phyloP scores from a whole-genome alignment of 2,329 filamentous ascomycete species.

The Leptodontidium sp. region DNA sequence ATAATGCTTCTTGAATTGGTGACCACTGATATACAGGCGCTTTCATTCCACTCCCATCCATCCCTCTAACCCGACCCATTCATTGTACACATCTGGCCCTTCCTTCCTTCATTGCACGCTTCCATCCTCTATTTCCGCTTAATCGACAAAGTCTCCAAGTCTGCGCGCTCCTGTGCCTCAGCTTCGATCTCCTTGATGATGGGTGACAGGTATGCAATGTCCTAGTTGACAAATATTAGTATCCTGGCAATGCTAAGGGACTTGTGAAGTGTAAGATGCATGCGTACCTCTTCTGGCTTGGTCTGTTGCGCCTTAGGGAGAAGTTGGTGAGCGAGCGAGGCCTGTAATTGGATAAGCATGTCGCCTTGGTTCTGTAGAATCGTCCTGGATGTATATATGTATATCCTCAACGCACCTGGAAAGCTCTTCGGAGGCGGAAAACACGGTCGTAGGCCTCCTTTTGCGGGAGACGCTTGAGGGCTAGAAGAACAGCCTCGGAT shows the following conservation, averaged over 20 bases:
- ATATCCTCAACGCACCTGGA: slow-evolving; percentile 69
- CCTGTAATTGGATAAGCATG: slow-evolving; percentile 45
- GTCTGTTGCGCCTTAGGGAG: slow-evolving; percentile 71
- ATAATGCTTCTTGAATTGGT: slow-evolving; percentile 18
- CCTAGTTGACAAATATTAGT: slow-evolving; percentile 55
- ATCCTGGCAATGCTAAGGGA: background rate
- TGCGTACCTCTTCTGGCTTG: slow-evolving; percentile 69
- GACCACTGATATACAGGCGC: slow-evolving; percentile 23
- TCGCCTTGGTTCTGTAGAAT: slow-evolving; percentile 5
- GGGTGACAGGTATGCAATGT: slow-evolving; percentile 69
- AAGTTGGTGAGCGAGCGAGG: slow-evolving; percentile 69
- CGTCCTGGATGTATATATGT: background rate
- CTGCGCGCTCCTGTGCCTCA: slow-evolving; percentile 71
- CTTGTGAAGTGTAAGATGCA: background rate
- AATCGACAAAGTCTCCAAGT: slow-evolving; percentile 72
- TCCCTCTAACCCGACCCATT: background rate
- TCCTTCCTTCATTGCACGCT: background rate
- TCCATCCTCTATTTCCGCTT: slow-evolving; percentile 37
- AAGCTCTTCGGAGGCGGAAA: slow-evolving; percentile 94
- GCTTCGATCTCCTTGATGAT: slow-evolving; percentile 75
- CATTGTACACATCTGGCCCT: slow-evolving; percentile 34
- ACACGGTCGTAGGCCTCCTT: slow-evolving; percentile 96
- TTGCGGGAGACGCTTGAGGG: slow-evolving; percentile 87
- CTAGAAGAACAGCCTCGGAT: slow-evolving; percentile 83
- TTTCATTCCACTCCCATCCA: background rate